Evolutionary conservation across 345 rosid species (phyloP).

Genomic region (Theobroma cacao): DNA sequence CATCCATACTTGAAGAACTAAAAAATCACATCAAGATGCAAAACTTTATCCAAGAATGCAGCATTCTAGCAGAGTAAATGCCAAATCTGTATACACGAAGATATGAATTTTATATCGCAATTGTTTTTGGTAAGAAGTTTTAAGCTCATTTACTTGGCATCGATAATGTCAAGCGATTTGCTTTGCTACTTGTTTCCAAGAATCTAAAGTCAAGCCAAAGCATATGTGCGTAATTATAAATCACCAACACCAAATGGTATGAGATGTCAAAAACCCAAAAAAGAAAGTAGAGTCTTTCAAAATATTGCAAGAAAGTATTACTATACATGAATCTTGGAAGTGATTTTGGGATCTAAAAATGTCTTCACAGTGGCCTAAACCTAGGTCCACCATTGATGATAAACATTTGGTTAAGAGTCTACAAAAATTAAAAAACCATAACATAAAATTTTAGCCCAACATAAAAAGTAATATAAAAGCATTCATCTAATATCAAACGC

Average conservation of each 20-base stretch:
- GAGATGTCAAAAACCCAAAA: background rate
- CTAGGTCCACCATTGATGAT: constrained; percentile 96
- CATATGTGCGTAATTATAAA: background rate
- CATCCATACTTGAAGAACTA: too few species aligned
- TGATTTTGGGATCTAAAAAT: constrained; percentile 95
- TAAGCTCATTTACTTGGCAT: constrained; percentile 53
- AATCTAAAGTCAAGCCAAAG: constrained; percentile 51
- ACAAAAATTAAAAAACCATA: constrained; percentile 30
- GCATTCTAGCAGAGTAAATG: too few species aligned
- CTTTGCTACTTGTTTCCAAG: constrained; percentile 85
- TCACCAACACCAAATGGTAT: background rate
- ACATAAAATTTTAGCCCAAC: constrained; percentile 12
- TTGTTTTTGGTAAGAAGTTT: too few species aligned
- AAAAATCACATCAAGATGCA: too few species aligned
- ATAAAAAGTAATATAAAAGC: background rate
- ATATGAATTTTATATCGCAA: too few species aligned
- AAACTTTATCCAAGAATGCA: too few species aligned
- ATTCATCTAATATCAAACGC: too few species aligned
- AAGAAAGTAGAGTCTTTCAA: background rate
- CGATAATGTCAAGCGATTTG: constrained; percentile 88
- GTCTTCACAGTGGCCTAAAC: constrained; percentile 78
- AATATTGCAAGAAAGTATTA: background rate
- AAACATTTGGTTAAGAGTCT: constrained; percentile 98
- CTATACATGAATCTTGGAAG: constrained; percentile 91
- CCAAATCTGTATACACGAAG: too few species aligned